Conservation (phyloP, 768 basidiomycete species). For the Kwoniella europaea region DNA sequence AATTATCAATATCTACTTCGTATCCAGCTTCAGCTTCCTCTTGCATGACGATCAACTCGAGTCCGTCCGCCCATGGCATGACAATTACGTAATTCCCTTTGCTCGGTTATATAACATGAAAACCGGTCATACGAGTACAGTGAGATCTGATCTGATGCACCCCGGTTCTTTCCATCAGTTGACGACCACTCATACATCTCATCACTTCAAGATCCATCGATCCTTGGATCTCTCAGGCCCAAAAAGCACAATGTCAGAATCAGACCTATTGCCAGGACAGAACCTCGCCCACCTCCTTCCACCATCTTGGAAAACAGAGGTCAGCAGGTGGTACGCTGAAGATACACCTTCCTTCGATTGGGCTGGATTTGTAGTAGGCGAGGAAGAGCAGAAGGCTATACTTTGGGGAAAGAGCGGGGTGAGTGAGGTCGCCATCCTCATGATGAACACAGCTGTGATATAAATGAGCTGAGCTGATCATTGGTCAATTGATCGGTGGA, state of each 20-base stretch:
- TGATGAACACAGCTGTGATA: neutral
- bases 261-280: constrained; percentile 35
- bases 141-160: no score
- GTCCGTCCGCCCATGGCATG: no score
- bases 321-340: constrained; percentile 83
- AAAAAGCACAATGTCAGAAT: constrained; percentile 6
- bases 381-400: constrained; percentile 80
- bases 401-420: constrained; percentile 87
- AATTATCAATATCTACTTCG: no score
- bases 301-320: constrained; percentile 85
- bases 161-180: neutral
- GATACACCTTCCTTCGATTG: constrained; percentile 97
- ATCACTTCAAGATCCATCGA: no score
- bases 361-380: constrained; percentile 94
- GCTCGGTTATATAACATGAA: no score
- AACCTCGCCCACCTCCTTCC: constrained; percentile 74
- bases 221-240: no score
- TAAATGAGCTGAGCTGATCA: no score
- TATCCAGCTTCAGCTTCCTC: no score
- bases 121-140: neutral
- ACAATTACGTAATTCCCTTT: no score
- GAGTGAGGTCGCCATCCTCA: constrained; percentile 55
- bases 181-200: neutral
- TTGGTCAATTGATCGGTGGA: neutral
- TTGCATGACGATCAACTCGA: no score